Conservation (phyloP, 208 protist genomes). For the Porcisia deanei region DNA sequence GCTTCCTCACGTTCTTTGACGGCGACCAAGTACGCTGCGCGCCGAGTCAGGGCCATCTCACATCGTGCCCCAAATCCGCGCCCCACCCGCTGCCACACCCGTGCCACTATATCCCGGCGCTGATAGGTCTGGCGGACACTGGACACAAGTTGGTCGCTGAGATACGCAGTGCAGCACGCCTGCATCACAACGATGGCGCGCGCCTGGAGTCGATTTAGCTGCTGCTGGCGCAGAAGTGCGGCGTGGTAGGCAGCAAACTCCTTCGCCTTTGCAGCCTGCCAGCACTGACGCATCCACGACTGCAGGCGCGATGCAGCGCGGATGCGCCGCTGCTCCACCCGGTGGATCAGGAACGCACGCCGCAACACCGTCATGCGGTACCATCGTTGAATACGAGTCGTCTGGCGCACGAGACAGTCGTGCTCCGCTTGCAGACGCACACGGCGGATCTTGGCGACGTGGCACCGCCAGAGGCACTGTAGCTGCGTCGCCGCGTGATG, state of each 20-base stretch:
- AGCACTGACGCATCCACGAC: constrained; percentile 50
- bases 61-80: constrained; percentile 50
- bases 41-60: constrained; percentile 41
- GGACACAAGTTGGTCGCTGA: constrained; percentile 50
- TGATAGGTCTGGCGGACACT: constrained; percentile 53
- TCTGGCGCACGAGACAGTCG: constrained; percentile 43
- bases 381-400: constrained; percentile 61
- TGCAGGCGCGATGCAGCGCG: constrained; percentile 60
- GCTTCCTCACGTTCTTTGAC: constrained; percentile 34
- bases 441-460: constrained; percentile 54
- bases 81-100: constrained; percentile 59
- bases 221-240: constrained; percentile 46
- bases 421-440: constrained; percentile 71
- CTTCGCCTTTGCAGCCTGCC: constrained; percentile 51
- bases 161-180: constrained; percentile 37
- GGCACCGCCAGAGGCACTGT: constrained; percentile 76
- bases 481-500: constrained; percentile 52
- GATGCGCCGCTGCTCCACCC: constrained; percentile 42
- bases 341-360: constrained; percentile 46
- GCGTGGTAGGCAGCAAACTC: constrained; percentile 74
- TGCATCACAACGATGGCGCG: constrained; percentile 50
- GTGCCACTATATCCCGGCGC: constrained; percentile 39
- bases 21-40: constrained; percentile 25
- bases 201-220: constrained; percentile 45
- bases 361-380: constrained; percentile 61